These are phyloP conservation scores for Cladorrhinum samala DNA, from an alignment of 495 filamentous ascomycete species.

Conservation along the genomic window DNA sequence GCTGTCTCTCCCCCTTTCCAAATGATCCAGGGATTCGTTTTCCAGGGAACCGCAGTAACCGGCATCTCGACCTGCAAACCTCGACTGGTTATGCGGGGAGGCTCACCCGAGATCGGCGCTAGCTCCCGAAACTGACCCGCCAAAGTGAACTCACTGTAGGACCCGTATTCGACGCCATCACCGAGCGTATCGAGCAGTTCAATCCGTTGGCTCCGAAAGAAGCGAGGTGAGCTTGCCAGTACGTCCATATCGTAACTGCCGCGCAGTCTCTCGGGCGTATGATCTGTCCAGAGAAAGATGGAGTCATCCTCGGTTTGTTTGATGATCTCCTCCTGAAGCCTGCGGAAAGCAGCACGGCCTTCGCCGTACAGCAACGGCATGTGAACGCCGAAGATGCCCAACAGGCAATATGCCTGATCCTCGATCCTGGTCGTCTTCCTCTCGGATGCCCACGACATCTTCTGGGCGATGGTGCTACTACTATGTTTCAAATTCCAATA, in stretches of 20 bases:
- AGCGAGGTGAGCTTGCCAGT: not conserved
- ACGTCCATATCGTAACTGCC: no score
- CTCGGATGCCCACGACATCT: not conserved
- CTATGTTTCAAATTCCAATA: no score
- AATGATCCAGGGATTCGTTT: not conserved
- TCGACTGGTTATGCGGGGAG: not conserved
- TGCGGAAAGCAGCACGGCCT: slow-evolving; percentile 9
- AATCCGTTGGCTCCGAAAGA: not conserved
- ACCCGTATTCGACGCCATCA: no score
- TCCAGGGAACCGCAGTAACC: not conserved
- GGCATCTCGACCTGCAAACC: not conserved
- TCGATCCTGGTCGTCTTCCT: slow-evolving; percentile 8
- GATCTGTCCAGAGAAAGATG: not conserved
- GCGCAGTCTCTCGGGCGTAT: no score
- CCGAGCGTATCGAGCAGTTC: no score
- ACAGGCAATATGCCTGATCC: slow-evolving; percentile 16
- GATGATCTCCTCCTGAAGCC: slow-evolving; percentile 17
- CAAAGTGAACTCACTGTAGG: no score
- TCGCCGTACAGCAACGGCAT: slow-evolving; percentile 22
- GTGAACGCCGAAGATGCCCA: slow-evolving; percentile 18
- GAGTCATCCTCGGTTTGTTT: slow-evolving; percentile 1
- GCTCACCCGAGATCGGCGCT: not conserved
- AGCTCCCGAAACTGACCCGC: no score
- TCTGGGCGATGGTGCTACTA: not conserved
- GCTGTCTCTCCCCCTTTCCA: not conserved